A percentile compares a stretch with the other conserved stretches of the same genome.
These are phyloP conservation scores for Areca catechu DNA, from an alignment of 176 grass and related monocot species.

Conservation along the genomic window DNA sequence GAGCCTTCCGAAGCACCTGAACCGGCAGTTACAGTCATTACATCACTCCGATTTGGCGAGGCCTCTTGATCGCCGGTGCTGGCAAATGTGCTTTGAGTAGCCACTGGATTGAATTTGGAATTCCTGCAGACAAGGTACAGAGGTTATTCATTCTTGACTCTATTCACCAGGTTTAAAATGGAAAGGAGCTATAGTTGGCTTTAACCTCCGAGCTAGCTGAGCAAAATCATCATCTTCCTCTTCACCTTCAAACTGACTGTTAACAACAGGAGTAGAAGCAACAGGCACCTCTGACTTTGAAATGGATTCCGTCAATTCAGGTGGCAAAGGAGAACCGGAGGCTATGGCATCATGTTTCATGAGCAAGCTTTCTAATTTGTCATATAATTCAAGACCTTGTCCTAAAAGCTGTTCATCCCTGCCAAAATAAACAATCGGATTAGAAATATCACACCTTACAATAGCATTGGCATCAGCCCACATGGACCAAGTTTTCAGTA, in stretches of 20 bases:
- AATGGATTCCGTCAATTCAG: conserved; percentile 31
- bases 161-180: too few relatives aligned
- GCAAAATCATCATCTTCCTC: conserved; percentile 82
- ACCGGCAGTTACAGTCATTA: conserved; percentile 35
- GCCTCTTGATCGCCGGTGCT: not conserved
- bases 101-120: conserved; percentile 27
- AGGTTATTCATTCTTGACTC: too few relatives aligned
- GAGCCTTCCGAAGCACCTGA: conserved; percentile 25
- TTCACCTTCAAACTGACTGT: conserved; percentile 19
- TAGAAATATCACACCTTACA: not conserved
- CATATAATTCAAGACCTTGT: conserved; percentile 78
- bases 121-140: conserved; percentile 19
- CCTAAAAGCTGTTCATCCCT: conserved; percentile 75
- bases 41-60: conserved; percentile 37
- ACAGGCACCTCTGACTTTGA: conserved; percentile 14
- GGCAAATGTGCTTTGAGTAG: not conserved
- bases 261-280: conserved; percentile 16
- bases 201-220: conserved; percentile 61
- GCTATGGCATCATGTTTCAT: conserved; percentile 54
- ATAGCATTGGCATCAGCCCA: too few relatives aligned
- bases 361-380: conserved; percentile 60
- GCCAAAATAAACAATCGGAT: not conserved
- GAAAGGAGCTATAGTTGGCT: too few relatives aligned
- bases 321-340: conserved; percentile 35
- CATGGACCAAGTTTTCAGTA: too few relatives aligned